Evolutionary conservation across 2,329 filamentous ascomycete genomes (phyloP), one percentile per base, ranked within the genome.

Genomic region (Fusarium torreyae): DNA sequence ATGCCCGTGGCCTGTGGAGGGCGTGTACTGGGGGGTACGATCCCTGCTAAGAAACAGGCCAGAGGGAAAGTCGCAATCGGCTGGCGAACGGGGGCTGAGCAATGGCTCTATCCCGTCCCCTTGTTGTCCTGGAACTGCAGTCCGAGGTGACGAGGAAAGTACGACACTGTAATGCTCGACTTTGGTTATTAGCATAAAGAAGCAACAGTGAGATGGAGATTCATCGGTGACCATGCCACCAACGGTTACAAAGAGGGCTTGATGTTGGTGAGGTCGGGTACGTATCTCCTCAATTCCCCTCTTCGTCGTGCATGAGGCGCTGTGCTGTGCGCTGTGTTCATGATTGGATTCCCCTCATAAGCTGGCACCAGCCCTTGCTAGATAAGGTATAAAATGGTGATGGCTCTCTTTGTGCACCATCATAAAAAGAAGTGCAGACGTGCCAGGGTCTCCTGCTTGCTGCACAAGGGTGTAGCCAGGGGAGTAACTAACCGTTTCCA

Each of bases 21-120:
- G 63, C 57, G 68, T 54, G 67, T 43, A 26, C 17, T 51, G 34
- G 61, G 52, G 65, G 44, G 62, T 66, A 49, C 63, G 55, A 72
- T 62, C 60, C 50, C 55, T 61, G 61, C 50, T 61, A 57, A 58
- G 63, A 66, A 70, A 55, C 63, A 57, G 63, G 57, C 55, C 66
- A 71, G 68, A 71, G 60, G 66, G 61, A 57, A 66, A 68, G 66
- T 70, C 69, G 66, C 62, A 71, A 69, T 72, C 68, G 70, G 60
- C 58, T 31, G 66, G 66, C 58, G 68, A 68, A 68, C 57, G 63
- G 68, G 65, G 68, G 71, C 68, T 71, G 64, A 69, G 72, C 63
- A 44, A 53, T 45, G 28, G 33, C 28, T 59, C 61, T 64, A 50
- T 64, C 65, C 39, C 52, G 38, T 66, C 45, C 56, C 56, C 51